These are phyloP conservation scores for Solanum hybrid DNA, from an alignment of 305 asterid species.

Conservation along the genomic window DNA sequence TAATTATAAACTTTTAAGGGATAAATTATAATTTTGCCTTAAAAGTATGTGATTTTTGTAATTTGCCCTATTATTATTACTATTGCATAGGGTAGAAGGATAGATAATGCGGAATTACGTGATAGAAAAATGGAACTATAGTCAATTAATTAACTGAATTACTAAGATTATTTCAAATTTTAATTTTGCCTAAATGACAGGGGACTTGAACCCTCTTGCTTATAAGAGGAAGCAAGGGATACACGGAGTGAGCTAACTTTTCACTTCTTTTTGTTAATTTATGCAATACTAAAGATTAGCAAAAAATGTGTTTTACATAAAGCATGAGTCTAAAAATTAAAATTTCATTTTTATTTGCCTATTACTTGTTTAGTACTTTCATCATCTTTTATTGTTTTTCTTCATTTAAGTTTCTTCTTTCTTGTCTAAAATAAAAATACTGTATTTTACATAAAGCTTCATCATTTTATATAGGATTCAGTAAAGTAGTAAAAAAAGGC, in stretches of 20 bases:
- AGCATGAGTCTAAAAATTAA: neutral
- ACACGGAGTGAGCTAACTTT: neutral
- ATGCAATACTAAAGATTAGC: neutral
- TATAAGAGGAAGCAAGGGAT: neutral
- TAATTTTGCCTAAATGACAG: no score
- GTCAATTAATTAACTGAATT: neutral
- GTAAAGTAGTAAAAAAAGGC: neutral
- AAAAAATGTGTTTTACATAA: no score
- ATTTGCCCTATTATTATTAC: no score
- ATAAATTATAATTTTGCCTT: no score
- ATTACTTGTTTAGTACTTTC: neutral
- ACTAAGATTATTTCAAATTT: neutral
- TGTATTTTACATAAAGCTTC: neutral
- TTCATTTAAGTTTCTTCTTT: neutral
- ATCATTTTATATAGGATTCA: neutral
- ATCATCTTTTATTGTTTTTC: neutral
- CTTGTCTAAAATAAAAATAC: neutral
- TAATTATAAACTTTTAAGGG: no score
- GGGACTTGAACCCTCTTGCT: neutral
- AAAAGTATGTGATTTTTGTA: no score
- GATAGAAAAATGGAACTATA: neutral
- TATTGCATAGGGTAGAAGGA: neutral
- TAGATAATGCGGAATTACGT: no score
- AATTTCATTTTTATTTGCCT: neutral
- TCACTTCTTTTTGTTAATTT: neutral